These are phyloP conservation scores for Leishmania major DNA, from an alignment of 208 protist species.

Conservation along the genomic window DNA sequence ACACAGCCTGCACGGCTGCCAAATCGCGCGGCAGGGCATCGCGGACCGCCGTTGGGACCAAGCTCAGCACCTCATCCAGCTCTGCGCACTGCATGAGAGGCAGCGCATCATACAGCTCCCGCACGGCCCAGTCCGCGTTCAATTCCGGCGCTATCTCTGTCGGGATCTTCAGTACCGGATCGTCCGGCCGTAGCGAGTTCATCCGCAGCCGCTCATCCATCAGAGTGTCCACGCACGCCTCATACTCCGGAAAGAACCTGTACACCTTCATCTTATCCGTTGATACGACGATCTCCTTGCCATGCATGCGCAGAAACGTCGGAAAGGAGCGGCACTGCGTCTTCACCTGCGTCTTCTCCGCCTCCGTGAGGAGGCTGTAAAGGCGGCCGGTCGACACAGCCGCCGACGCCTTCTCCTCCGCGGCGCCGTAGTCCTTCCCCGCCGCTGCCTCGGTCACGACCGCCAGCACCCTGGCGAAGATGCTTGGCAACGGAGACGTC, in stretches of 20 bases:
- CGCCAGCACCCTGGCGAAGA: conserved; percentile 59
- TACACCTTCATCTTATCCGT: conserved; percentile 75
- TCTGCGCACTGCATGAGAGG: conserved; percentile 83
- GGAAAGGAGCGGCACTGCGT: conserved; percentile 69
- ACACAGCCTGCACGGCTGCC: conserved; percentile 41
- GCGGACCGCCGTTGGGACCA: conserved; percentile 72
- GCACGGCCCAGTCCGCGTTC: conserved; percentile 72
- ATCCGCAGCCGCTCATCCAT: conserved; percentile 60
- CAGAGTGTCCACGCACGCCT: conserved; percentile 81
- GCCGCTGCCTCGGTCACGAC: conserved; percentile 52
- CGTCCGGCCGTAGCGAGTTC: conserved; percentile 60
- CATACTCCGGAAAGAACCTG: conserved; percentile 71
- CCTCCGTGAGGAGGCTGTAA: conserved; percentile 59
- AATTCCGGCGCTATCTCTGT: conserved; percentile 54
- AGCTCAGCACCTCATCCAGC: conserved; percentile 73
- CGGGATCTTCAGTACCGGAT: conserved; percentile 69
- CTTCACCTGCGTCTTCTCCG: conserved; percentile 68
- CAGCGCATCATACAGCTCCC: conserved; percentile 87
- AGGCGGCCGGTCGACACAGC: conserved; percentile 63
- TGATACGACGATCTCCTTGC: conserved; percentile 70
- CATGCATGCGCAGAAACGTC: conserved; percentile 84
- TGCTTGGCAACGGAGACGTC: conserved; percentile 59
- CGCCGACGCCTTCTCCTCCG: conserved; percentile 45
- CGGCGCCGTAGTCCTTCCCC: conserved; percentile 64
- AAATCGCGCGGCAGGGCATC: conserved; percentile 54